Percentiles rank a stretch among this genome's conserved stretches.
Evolutionary conservation across 345 rosid genomes (phyloP).

Genomic region (Chamaenerion angustifolium): DNA sequence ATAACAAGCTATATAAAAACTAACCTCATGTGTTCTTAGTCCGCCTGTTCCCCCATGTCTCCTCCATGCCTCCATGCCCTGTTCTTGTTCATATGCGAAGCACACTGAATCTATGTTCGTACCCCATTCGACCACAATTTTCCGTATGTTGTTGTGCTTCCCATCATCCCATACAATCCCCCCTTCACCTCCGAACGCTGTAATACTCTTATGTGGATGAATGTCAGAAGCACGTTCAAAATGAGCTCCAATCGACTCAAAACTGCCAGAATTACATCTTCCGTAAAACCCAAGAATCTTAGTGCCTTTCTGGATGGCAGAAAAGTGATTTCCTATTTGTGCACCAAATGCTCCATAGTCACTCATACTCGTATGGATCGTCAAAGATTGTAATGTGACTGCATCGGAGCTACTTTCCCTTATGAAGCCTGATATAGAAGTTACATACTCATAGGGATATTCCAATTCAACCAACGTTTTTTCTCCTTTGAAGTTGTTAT

Average conservation of each 20-base stretch:
- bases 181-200: slow-evolving; percentile 8
- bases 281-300: slow-evolving; percentile 10
- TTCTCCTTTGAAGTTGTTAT: background rate
- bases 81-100: background rate
- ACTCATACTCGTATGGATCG: slow-evolving; percentile 2
- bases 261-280: background rate
- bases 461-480: background rate
- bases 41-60: background rate
- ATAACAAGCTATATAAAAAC: too few species aligned
- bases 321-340: background rate
- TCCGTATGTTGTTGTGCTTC: background rate
- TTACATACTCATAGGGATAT: background rate
- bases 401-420: background rate
- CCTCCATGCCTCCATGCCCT: background rate
- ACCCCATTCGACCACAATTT: slow-evolving; percentile 1
- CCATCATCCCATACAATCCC: slow-evolving; percentile 8
- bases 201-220: background rate
- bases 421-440: background rate
- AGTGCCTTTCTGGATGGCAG: background rate
- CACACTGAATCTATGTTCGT: background rate
- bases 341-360: background rate
- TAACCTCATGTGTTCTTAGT: background rate
- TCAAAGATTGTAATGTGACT: background rate
- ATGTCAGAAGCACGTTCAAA: slow-evolving; percentile 1
- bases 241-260: slow-evolving; percentile 3